A percentile compares a stretch with the other conserved stretches of the same genome.
Evolutionary conservation across 1,139 yeast species (phyloP).

Genomic region (Saccharomyces hybrid): DNA sequence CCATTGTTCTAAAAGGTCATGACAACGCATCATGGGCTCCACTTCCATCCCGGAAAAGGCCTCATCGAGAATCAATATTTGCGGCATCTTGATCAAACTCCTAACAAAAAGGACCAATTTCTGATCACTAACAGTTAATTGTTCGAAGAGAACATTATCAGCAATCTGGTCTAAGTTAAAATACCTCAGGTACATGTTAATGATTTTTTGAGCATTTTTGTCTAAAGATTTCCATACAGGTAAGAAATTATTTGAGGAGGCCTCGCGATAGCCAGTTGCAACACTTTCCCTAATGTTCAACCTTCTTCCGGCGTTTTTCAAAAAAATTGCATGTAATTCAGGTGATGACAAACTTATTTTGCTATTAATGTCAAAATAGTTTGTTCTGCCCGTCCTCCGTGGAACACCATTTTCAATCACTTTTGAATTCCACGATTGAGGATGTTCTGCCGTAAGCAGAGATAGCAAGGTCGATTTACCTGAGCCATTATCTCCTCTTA

Average conservation of each 20-base stretch:
- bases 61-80: slow-evolving; percentile 76
- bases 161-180: slow-evolving; percentile 30
- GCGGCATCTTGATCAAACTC: slow-evolving; percentile 69
- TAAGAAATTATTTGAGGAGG: slow-evolving; percentile 43
- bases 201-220: slow-evolving; percentile 31
- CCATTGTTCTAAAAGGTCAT: slow-evolving; percentile 52
- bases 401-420: slow-evolving; percentile 57
- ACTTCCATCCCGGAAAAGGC: slow-evolving; percentile 89
- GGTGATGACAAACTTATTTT: slow-evolving; percentile 86
- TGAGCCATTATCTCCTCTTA: slow-evolving; percentile 82
- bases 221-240: slow-evolving; percentile 36
- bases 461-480: slow-evolving; percentile 88
- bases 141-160: slow-evolving; percentile 39
- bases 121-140: slow-evolving; percentile 64
- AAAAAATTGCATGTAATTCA: slow-evolving; percentile 80
- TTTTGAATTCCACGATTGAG: slow-evolving; percentile 83
- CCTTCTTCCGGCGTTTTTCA: slow-evolving; percentile 34
- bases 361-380: slow-evolving; percentile 71
- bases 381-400: slow-evolving; percentile 68
- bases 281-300: slow-evolving; percentile 52
- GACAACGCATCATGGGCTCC: slow-evolving; percentile 56
- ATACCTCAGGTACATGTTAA: slow-evolving; percentile 34
- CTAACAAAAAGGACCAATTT: slow-evolving; percentile 70
- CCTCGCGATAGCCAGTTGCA: slow-evolving; percentile 67
- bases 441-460: slow-evolving; percentile 86